Base-by-base conservation (phyloP, 1,139 yeast genomes). In the Candida buenavistaensis region DNA sequence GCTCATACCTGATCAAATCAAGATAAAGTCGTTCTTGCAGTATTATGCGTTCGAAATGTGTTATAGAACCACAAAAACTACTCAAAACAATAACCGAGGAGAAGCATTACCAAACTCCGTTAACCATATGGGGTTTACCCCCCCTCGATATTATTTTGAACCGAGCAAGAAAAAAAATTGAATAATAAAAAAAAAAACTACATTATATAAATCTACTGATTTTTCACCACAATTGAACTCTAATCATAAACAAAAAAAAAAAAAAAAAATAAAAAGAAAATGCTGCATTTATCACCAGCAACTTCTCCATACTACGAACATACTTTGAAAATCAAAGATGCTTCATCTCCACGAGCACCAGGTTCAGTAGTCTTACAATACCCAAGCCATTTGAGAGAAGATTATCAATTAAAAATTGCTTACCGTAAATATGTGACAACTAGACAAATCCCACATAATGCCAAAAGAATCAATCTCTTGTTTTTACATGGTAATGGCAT, bases 401-500 rank as follows among this genome's bases (percentile, higher is more conserved):
- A 66, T 30, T 40, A 45, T 30, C 45, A 48, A 19, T 51, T 69
- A 35, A 50, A 59, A 37, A 22, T 68, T 3, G 73, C 55, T 6
- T 69, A 69, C 48, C 46, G 61, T 43, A 62, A 63, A 45, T 67
- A 55, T 46, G 48, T 53, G 31, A 46, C 58, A 14, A 54, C 55
- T 5, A 33, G 32, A 17, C 23, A 26, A 11, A 44, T 14, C 21
- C 44, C 30, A 33, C 46, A 55, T 1, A 36, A 38, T 5, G 55
- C 52, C 14, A 53, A 51, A 23, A 42, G 59, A n/a, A 47, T 80
- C 38, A 82, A 82, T 51, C 50, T 83, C 30, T 54, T 80, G 23
- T 83, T 84, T 53, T 55, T 74, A 24, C 84, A 81, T 49, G 90
- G 89, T 0, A 78, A 84, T 5, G 89, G 89, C 2, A 77, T 82